These are phyloP conservation scores for Ailanthus altissimus DNA, from an alignment of 345 rosid genomes.

Conservation along the genomic window DNA sequence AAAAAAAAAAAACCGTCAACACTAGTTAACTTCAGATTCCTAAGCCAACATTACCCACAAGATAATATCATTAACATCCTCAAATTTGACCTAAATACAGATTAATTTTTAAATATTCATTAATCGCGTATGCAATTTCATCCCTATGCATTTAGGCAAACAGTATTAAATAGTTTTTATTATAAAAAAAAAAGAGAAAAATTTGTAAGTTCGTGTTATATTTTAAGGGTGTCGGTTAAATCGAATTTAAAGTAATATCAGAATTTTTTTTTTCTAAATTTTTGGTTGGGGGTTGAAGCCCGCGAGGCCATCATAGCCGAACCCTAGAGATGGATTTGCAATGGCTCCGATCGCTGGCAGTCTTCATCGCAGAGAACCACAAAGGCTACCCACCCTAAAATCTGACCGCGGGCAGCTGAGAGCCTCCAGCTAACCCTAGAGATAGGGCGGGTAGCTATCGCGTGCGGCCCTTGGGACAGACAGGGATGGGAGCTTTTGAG, in stretches of 20 bases:
- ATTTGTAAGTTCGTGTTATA: not conserved
- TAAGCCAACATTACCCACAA: not conserved
- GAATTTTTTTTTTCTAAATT: not conserved
- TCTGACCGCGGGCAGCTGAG: not conserved
- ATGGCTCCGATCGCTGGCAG: conserved; percentile 77
- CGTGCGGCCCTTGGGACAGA: not conserved
- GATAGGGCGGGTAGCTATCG: conserved; percentile 35
- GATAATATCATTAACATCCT: not conserved
- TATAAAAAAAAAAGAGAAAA: not conserved
- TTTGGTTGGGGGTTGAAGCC: conserved; percentile 39
- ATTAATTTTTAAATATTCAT: not conserved
- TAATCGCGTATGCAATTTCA: not conserved
- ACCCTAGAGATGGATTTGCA: conserved; percentile 4
- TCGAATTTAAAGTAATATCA: not conserved
- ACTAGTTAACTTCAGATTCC: not conserved
- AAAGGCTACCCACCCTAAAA: conserved; percentile 16
- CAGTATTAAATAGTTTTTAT: not conserved
- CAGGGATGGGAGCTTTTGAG: not conserved
- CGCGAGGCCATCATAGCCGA: conserved; percentile 69
- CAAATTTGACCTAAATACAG: not conserved
- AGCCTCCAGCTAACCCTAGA: conserved; percentile 54
- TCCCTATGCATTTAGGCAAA: not conserved
- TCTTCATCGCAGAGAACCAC: conserved; percentile 65
- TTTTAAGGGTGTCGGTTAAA: not conserved
- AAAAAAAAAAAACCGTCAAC: no score